These are phyloP conservation scores for Fusarium pseudoanthophilum DNA, from an alignment of 2,329 filamentous ascomycete genomes.

Conservation along the genomic window DNA sequence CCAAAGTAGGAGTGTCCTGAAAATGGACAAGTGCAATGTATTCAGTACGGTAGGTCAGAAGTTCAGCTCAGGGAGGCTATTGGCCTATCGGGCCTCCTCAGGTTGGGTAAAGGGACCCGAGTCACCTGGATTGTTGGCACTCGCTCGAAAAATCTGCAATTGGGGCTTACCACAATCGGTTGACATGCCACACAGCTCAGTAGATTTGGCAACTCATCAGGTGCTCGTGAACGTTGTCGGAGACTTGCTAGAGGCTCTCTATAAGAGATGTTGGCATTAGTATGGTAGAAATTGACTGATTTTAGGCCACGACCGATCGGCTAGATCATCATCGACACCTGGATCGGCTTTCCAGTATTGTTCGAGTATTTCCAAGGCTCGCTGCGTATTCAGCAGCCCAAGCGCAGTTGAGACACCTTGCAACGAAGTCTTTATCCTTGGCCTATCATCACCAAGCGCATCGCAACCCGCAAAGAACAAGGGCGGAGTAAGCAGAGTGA, in stretches of 20 bases:
- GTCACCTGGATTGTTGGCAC: not conserved
- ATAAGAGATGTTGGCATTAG: not conserved
- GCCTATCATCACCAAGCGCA: slow-evolving; percentile 18
- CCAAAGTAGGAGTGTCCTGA: not conserved
- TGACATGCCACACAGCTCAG: not conserved
- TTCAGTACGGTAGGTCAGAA: not conserved
- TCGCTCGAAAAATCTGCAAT: too few species aligned
- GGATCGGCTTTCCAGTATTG: slow-evolving; percentile 19
- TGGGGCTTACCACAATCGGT: not conserved
- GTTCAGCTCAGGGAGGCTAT: not conserved
- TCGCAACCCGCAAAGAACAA: slow-evolving; percentile 32
- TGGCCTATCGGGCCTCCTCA: not conserved
- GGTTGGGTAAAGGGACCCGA: not conserved
- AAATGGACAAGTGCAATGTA: not conserved
- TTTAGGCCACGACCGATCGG: slow-evolving; percentile 18
- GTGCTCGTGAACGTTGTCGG: not conserved
- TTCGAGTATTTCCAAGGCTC: slow-evolving; percentile 29
- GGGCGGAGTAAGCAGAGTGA: slow-evolving; percentile 26
- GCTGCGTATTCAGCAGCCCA: slow-evolving; percentile 23
- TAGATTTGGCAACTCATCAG: not conserved
- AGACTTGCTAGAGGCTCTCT: not conserved
- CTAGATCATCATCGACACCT: slow-evolving; percentile 21
- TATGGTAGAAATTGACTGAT: slow-evolving; percentile 30
- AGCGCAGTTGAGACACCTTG: slow-evolving; percentile 26
- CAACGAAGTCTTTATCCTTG: slow-evolving; percentile 18